A percentile compares a stretch with the other conserved stretches of the same genome.
phyloP scores from a whole-genome alignment of 75 land plant genomes.

The Sequoiadendron giganteum region DNA sequence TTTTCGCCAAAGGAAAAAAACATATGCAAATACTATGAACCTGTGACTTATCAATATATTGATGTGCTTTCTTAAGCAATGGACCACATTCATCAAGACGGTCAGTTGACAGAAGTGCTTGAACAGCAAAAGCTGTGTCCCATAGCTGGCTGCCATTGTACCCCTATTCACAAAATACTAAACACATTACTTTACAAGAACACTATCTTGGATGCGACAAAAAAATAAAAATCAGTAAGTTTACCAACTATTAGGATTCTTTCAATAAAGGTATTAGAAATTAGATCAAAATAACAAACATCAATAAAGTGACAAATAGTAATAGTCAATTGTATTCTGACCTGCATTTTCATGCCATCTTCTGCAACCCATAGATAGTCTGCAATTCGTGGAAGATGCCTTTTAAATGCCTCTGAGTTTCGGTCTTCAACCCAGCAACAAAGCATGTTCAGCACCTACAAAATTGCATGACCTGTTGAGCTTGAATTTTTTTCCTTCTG shows the following conservation, averaged over 20 bases:
- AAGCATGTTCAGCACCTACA: constrained; percentile 91
- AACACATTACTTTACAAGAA: neutral
- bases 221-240: neutral
- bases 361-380: constrained; percentile 97
- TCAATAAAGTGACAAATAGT: constrained; percentile 2
- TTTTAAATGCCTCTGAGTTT: constrained; percentile 89
- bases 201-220: neutral
- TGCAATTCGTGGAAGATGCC: constrained; percentile 74
- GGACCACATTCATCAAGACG: constrained; percentile 63
- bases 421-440: constrained; percentile 96
- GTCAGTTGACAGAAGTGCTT: constrained; percentile 74
- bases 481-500: neutral
- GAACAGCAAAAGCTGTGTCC: constrained; percentile 86
- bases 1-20: neutral
- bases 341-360: constrained; percentile 99
- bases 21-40: constrained; percentile 22
- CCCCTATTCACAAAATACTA: constrained; percentile 41
- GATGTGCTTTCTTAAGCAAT: constrained; percentile 72
- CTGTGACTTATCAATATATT: constrained; percentile 75
- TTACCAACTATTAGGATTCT: neutral
- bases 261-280: neutral
- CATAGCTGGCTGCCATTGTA: constrained; percentile 94
- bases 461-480: neutral
- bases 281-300: constrained; percentile 9
- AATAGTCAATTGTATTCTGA: constrained; percentile 12